phyloP scores from a whole-genome alignment of 1,284 basidiomycete species.

The Xerocomus amazonicus region DNA sequence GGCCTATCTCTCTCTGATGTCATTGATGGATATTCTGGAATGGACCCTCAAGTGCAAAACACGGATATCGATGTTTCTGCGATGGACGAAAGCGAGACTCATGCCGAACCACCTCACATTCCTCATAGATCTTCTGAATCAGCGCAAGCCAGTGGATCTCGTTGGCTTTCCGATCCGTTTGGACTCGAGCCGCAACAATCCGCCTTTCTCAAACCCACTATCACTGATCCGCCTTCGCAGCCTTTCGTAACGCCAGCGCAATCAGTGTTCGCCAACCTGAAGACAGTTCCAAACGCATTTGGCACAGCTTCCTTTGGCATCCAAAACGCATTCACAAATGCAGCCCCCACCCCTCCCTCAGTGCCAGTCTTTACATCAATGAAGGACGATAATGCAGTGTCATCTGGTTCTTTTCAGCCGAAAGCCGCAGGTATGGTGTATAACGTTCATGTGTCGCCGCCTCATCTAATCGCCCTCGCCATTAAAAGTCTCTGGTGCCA shows the following conservation, averaged over 20 bases:
- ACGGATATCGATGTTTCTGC: slow-evolving; percentile 27
- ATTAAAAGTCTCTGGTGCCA: neutral
- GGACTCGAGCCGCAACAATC: slow-evolving; percentile 29
- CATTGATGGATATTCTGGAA: slow-evolving; percentile 67
- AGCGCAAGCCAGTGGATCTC: slow-evolving; percentile 35
- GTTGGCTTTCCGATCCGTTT: slow-evolving; percentile 41
- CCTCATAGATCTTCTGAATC: slow-evolving; percentile 8
- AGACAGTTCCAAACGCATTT: slow-evolving; percentile 35
- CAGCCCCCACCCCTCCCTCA: neutral
- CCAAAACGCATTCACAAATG: slow-evolving; percentile 6
- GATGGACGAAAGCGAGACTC: slow-evolving; percentile 25
- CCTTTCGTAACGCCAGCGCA: slow-evolving; percentile 14
- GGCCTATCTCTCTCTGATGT: slow-evolving; percentile 63
- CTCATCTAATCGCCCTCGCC: neutral
- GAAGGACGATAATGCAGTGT: slow-evolving; percentile 18
- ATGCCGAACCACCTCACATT: slow-evolving; percentile 15
- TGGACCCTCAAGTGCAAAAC: slow-evolving; percentile 24
- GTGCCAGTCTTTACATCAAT: slow-evolving; percentile 17
- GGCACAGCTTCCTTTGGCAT: slow-evolving; percentile 25
- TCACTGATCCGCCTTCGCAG: slow-evolving; percentile 8
- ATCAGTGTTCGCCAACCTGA: slow-evolving; percentile 43
- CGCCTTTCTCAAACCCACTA: slow-evolving; percentile 8
- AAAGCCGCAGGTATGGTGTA: slow-evolving; percentile 15
- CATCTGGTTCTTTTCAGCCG: slow-evolving; percentile 4
- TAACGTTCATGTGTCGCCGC: neutral